Conservation (phyloP, 345 rosid genomes). For the Eucalyptus pauciflora region DNA sequence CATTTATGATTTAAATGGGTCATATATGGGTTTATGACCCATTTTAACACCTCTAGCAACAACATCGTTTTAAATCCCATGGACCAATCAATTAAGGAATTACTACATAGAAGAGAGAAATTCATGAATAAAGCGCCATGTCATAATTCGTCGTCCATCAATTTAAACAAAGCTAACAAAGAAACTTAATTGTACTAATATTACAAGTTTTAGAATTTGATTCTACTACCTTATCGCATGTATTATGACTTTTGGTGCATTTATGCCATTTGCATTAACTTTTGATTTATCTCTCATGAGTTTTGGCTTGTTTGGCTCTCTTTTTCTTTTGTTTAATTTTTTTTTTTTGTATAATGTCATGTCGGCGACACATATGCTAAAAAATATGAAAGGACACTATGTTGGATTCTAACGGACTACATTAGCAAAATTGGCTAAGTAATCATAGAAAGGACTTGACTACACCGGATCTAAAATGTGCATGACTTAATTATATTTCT, state of each 20-base stretch:
- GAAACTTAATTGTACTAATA: not conserved
- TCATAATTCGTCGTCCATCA: not conserved
- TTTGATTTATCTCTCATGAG: not conserved
- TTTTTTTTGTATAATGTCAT: too few relatives aligned
- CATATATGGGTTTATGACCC: too few relatives aligned
- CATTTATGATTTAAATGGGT: too few relatives aligned
- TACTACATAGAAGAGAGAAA: not conserved
- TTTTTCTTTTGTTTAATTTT: not conserved
- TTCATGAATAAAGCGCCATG: not conserved
- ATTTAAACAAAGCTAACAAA: not conserved
- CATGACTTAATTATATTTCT: not conserved
- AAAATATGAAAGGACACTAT: fast-evolving
- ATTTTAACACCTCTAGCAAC: not conserved
- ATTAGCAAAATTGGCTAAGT: not conserved
- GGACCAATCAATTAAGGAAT: not conserved
- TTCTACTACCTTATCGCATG: fast-evolving
- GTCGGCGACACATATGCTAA: not conserved
- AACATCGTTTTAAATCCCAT: not conserved
- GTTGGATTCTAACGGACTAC: fast-evolving
- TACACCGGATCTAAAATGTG: not conserved
- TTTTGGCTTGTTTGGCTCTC: not conserved
- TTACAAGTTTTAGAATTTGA: not conserved
- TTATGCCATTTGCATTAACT: not conserved
- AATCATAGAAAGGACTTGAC: not conserved
- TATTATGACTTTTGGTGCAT: not conserved